These are phyloP conservation scores for Saccharomycopsis capsularis DNA, from an alignment of 805 yeast genomes.

Conservation along the genomic window DNA sequence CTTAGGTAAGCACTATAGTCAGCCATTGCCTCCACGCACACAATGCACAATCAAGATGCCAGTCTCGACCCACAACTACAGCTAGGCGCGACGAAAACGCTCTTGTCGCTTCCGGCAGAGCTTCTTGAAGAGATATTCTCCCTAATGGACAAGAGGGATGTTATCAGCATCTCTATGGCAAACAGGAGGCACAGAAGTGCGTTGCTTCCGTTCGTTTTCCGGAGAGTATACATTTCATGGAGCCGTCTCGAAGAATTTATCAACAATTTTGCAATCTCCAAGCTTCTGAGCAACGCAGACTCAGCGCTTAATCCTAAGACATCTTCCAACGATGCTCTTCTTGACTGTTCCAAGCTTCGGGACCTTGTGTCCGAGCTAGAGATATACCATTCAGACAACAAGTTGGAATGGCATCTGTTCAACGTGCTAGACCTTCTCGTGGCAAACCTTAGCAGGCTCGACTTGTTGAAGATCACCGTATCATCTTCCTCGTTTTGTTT, in stretches of 20 bases:
- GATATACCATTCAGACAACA: constrained; percentile 3
- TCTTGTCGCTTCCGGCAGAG: constrained; percentile 5
- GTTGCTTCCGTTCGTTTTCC: background rate
- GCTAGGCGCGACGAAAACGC: too few species aligned
- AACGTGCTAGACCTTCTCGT: constrained; percentile 4
- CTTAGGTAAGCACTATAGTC: too few species aligned
- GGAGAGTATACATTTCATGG: constrained; percentile 3
- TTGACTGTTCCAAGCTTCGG: background rate
- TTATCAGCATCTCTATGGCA: constrained; percentile 3
- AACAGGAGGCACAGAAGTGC: constrained; percentile 1
- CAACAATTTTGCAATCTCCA: background rate
- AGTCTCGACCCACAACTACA: too few species aligned
- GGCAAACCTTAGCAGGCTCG: background rate
- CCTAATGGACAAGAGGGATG: background rate
- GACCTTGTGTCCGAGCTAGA: background rate
- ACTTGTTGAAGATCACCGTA: constrained; percentile 3
- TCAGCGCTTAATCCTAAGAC: background rate
- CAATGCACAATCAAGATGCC: too few species aligned
- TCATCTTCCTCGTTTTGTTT: constrained; percentile 14
- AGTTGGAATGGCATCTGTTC: constrained; percentile 14
- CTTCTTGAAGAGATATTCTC: background rate
- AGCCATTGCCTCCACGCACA: too few species aligned
- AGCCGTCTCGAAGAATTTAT: background rate
- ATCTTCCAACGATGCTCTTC: background rate
- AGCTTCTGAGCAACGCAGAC: background rate